phyloP scores from a whole-genome alignment of 1,139 yeast species.

The Nakaseomyces glabratus region DNA sequence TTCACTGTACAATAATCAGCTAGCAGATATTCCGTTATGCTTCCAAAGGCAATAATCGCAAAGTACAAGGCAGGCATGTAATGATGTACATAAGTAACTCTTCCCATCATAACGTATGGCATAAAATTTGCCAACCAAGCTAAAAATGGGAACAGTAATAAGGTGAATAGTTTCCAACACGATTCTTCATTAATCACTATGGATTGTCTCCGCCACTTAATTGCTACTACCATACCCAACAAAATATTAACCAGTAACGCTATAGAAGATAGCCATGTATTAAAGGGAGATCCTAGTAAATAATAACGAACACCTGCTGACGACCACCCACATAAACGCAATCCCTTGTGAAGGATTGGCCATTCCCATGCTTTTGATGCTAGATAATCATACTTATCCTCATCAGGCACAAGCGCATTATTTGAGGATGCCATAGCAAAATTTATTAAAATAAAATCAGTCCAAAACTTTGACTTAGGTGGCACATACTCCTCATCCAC shows the following conservation, averaged over 20 bases:
- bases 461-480: conserved; percentile 62
- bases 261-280: conserved; percentile 50
- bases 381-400: conserved; percentile 53
- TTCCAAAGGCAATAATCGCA: conserved; percentile 58
- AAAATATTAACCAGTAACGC: conserved; percentile 30
- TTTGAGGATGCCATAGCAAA: conserved; percentile 75
- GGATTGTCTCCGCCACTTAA: conserved; percentile 58
- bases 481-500: conserved; percentile 42
- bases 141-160: conserved; percentile 53
- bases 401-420: conserved; percentile 67
- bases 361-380: conserved; percentile 78
- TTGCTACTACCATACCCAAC: conserved; percentile 35
- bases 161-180: conserved; percentile 36
- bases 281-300: conserved; percentile 58
- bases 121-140: conserved; percentile 66
- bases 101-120: conserved; percentile 71
- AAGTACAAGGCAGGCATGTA: conserved; percentile 74
- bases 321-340: conserved; percentile 66
- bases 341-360: conserved; percentile 56
- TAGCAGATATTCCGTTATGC: conserved; percentile 41
- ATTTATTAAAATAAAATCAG: conserved; percentile 59
- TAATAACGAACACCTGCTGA: conserved; percentile 41
- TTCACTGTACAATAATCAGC: conserved; percentile 26
- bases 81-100: conserved; percentile 79
- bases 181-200: conserved; percentile 25